Percentiles rank a stretch among this genome's conserved stretches.
Evolutionary conservation across 2,329 filamentous ascomycete species (phyloP).

Genomic region (Talaromyces rugulosus): DNA sequence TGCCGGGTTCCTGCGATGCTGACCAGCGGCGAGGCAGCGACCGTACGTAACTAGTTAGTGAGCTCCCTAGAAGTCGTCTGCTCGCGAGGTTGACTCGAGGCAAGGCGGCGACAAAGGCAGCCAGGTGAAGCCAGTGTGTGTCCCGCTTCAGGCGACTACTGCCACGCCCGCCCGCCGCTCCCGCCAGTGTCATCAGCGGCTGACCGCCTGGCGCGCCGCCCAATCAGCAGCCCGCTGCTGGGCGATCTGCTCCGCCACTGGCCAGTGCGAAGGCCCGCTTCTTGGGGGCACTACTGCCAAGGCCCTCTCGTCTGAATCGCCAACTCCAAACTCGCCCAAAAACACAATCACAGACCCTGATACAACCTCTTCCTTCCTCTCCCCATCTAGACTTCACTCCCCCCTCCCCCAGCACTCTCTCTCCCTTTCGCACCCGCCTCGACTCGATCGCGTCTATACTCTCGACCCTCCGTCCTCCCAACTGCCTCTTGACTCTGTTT

Average conservation of each 20-base stretch:
- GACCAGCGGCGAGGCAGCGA: not conserved
- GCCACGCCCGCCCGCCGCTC: not conserved
- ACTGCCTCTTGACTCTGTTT: conserved; percentile 17
- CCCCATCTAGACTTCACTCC: not conserved
- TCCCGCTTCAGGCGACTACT: not conserved
- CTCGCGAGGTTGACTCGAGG: not conserved
- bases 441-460: conserved; percentile 10
- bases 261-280: conserved; percentile 7
- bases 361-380: not conserved
- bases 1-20: not conserved
- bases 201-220: conserved; percentile 10
- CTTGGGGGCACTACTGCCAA: not conserved
- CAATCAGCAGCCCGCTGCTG: conserved; percentile 8
- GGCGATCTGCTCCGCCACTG: conserved; percentile 7
- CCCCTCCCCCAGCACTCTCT: not conserved
- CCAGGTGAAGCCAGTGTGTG: not conserved
- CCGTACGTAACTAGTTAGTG: not conserved
- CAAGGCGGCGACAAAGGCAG: not conserved
- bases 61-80: not conserved
- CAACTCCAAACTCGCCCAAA: conserved; percentile 12
- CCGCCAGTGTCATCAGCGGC: not conserved
- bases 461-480: conserved; percentile 14
- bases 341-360: conserved; percentile 6
- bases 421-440: conserved; percentile 1
- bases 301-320: conserved; percentile 1